These are phyloP conservation scores for Glutinoglossum americanum DNA, from an alignment of 495 filamentous ascomycete genomes.

Conservation along the genomic window DNA sequence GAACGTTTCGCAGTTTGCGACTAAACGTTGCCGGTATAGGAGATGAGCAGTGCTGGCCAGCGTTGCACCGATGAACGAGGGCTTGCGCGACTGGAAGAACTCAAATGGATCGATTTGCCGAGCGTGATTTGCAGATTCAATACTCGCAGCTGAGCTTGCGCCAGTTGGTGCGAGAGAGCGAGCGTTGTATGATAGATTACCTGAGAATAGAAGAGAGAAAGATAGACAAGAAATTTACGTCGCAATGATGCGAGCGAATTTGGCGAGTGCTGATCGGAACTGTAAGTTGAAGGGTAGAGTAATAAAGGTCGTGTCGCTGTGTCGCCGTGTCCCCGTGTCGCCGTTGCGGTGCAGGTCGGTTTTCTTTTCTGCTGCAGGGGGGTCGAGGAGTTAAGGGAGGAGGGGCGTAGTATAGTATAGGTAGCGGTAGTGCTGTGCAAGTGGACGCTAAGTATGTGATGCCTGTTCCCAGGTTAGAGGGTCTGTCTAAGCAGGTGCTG, in stretches of 20 bases:
- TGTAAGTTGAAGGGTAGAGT: not conserved
- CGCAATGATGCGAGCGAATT: not conserved
- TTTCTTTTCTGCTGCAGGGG: too few species aligned
- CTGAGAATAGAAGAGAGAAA: not conserved
- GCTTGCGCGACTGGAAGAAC: not conserved
- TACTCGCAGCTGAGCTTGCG: not conserved
- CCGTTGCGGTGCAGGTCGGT: too few species aligned
- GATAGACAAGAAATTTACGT: not conserved
- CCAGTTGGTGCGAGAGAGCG: not conserved
- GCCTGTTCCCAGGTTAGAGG: too few species aligned
- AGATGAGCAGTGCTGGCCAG: not conserved
- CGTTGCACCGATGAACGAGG: not conserved
- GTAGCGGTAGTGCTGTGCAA: too few species aligned
- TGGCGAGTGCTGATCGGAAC: not conserved
- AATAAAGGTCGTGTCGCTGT: not conserved
- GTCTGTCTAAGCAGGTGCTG: too few species aligned
- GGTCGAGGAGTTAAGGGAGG: too few species aligned
- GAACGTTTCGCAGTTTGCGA: not conserved
- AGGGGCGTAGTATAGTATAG: too few species aligned
- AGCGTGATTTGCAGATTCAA: not conserved
- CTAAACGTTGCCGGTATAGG: not conserved
- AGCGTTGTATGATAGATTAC: not conserved
- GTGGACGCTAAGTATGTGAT: too few species aligned
- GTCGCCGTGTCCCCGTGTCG: not conserved
- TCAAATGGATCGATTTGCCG: not conserved